Base-by-base conservation (phyloP, 2,329 filamentous ascomycete species). In the Periconia digitata region DNA sequence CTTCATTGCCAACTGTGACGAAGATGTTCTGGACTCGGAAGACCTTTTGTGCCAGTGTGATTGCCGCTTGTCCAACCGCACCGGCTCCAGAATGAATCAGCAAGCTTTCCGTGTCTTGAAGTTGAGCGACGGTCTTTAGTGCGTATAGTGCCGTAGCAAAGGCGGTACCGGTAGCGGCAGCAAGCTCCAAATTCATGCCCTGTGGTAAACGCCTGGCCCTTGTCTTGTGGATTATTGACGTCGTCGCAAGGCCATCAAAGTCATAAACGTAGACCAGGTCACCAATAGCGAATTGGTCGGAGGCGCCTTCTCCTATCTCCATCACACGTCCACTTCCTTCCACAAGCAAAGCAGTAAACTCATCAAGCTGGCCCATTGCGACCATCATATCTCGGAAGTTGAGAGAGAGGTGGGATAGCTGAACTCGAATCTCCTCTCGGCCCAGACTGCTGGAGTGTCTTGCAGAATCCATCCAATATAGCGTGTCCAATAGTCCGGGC, bases 51-150 rank as follows among this genome's bases (percentile, higher is more conserved):
- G 60, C 56, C 15, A 66, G 29, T 38, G 52, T 49, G 7, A 67
- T 54, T 15, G 60, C 59, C 18, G 59, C 54, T 36, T 63, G 57
- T 2, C 61, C 63, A 6, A 60, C 50, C 2, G 47, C 58, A 21
- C 63, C 58, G 45, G 60, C 40, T 1, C 56, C 65, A 12, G 47
- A 27, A 34, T 67, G 63, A 8, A 69, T 61, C 8, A 69, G 46
- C 6, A 66, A 38, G 1, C 46, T 64, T 42, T 73, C 62, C n/a
- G 66, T 69, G 16, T 51, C 48, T 3, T 49, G 40, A 3, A 73
- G 48, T 15, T 59, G 51, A 1, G 53, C 62, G 1, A 58, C 40
- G 2, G 61, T 50, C 8, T 58, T 24, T 2, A 72, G 50, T 12
- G 54, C 50, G 45, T 64, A 57, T n/a, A 46, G 50, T 1, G 51